Base-by-base conservation (phyloP, 768 basidiomycete species). In the Tubosaeta sp. region DNA sequence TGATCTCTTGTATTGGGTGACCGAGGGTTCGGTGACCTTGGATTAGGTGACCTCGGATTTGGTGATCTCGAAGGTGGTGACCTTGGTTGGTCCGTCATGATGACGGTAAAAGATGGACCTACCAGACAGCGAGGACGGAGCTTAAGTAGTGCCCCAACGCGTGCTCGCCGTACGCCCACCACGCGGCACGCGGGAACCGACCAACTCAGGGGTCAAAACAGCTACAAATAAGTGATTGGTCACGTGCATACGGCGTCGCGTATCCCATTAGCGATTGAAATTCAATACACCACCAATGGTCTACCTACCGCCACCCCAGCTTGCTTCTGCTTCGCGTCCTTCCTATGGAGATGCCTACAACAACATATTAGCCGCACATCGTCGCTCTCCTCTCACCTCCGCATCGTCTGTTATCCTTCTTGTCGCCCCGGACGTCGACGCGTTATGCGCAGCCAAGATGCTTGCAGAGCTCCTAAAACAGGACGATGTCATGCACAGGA, bases 381-480 rank as follows among this genome's bases (percentile, higher is more conserved):
- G 89, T 31, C 80, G 84, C 41, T 84, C 86, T 0, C 87, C 87
- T 2, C 75, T 82, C 35, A 82, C 86, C 12, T 84, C 90, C 3
- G 90, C 89, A 2, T 85, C 90, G 10, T 90, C 90, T 1, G 84
- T 94, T 54, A 80, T 90, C 57, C 78, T 95, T 44, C 82, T 94
- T 49, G 91, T 90, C 41, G 84, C 90, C 3, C 88, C 92, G 10
- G 90, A 94, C 64, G 89, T 94, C 46, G 95, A 99, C 71, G 90
- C 90, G 5, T 74, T 97, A 6, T 94, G 92, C 65, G 93, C 93
- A 10, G 85, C 90, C 5, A 81, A 85, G 40, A 95, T 98, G 82
- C 80, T 98, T 40, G 85, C 87, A 11, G 84, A 86, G 30, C 74
- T 99, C 16, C 84, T 99, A 71, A 87, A 83, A 59, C 90, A 94